Base-by-base conservation (phyloP, 75 land plant species). In the Sequoia sempervirens region DNA sequence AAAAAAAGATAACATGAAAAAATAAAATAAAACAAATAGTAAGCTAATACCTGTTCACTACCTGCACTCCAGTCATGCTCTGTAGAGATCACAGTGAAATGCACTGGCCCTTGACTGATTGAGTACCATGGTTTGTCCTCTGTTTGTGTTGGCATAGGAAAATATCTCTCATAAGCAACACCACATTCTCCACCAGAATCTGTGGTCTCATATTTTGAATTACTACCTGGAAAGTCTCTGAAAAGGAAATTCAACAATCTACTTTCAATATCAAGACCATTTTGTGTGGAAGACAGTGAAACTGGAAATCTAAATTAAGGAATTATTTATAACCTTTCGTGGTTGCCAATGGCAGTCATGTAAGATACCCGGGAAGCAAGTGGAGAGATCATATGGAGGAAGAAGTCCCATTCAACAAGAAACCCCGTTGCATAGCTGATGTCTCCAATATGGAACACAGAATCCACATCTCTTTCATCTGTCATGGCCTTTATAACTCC, bases 121-220 rank as follows among this genome's bases (percentile, higher is more conserved):
- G 97, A 94, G 78, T 96, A 96, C 99, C 99, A 96, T 58, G 99
- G 99, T 81, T 93, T 95, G 85, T 95, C 97, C 72, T 90, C 87
- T 17, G 43, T 91, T 26, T 26, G 5, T 26, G 88, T 89, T 4
- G 99, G 99, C 99, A 96, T 95, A 15, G 70, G 95, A 73, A 96
- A 96, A 83, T 96, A 96, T 3, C 86, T 89, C 84, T 93, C 92
- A 64, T 96, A 96, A 17, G 97, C 89, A 58, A 95, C 92, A 43
- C 99, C 99, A 86, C 97, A 95, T 83, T 96, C 99, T 58, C 99
- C 99, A 26, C 99, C 99, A 2, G 99, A 96, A 75, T 96, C 99
- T 6, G 92, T 84, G 26, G 89, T 88, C 13, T 5, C 26, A 66
- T 96, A 96, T 0, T 88, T 78, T 37, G 97, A 93, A 10, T 90